Percentiles rank a stretch among this genome's conserved stretches.
Conservation (phyloP, 352 stramenopile genomes). For the Thalassiosira ordinaria region DNA sequence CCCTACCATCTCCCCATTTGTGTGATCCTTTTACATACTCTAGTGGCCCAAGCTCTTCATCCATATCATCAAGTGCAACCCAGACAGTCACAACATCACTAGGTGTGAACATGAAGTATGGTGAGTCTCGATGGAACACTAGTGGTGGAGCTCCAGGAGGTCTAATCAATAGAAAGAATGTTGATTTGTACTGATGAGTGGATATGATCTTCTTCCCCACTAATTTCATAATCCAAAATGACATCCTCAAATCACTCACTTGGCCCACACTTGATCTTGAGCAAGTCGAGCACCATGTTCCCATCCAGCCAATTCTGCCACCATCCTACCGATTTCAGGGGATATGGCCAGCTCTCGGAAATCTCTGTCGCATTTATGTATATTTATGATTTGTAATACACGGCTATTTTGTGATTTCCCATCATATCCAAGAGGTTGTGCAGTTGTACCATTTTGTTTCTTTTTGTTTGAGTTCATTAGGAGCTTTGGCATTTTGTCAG, state of each 20-base stretch:
- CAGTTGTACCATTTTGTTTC: conserved; percentile 10
- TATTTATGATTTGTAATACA: conserved; percentile 84
- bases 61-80: conserved; percentile 87
- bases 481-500: conserved; percentile 71
- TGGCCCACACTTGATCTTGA: conserved; percentile 88
- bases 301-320: conserved; percentile 72
- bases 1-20: conserved; percentile 64
- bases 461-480: conserved; percentile 42
- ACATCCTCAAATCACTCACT: conserved; percentile 51
- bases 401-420: conserved; percentile 60
- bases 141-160: conserved; percentile 75
- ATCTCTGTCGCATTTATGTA: conserved; percentile 68
- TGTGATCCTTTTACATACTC: conserved; percentile 81
- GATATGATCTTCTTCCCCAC: too few relatives aligned
- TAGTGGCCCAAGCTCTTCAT: conserved; percentile 78
- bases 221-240: background rate
- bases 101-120: conserved; percentile 88
- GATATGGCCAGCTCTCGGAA: conserved; percentile 68
- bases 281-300: conserved; percentile 68
- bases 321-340: conserved; percentile 58
- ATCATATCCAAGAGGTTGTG: conserved; percentile 50
- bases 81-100: conserved; percentile 84
- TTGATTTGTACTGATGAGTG: too few relatives aligned
- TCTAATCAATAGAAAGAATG: too few relatives aligned
- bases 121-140: conserved; percentile 86